phyloP scores from a whole-genome alignment of 805 yeast genomes.

The Suhomyces xylopsoci region DNA sequence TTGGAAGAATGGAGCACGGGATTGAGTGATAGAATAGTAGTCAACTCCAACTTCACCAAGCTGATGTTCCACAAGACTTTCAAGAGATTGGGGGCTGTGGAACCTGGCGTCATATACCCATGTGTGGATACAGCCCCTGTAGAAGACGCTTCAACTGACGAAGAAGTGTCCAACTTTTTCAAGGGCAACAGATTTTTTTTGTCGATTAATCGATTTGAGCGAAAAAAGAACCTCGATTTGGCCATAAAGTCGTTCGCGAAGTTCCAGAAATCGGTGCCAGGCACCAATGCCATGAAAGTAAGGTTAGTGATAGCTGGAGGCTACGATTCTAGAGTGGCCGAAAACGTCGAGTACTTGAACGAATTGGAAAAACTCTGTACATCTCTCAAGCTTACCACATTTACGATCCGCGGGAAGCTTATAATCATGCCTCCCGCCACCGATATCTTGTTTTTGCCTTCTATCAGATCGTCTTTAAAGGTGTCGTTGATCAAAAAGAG shows the following conservation, averaged over 20 bases:
- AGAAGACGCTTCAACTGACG: constrained; percentile 20
- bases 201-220: constrained; percentile 86
- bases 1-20: constrained; percentile 79
- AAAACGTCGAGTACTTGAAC: constrained; percentile 68
- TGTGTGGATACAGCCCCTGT: constrained; percentile 58
- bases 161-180: constrained; percentile 35
- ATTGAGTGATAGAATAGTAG: constrained; percentile 75
- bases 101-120: constrained; percentile 66
- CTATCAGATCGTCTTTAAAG: constrained; percentile 66
- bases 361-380: constrained; percentile 55
- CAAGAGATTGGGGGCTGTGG: constrained; percentile 27
- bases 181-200: constrained; percentile 46
- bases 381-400: constrained; percentile 38
- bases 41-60: constrained; percentile 83
- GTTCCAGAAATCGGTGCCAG: constrained; percentile 31
- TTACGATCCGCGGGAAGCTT: constrained; percentile 43
- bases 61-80: constrained; percentile 67
- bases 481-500: constrained; percentile 57
- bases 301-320: constrained; percentile 86
- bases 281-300: constrained; percentile 22
- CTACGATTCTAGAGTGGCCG: constrained; percentile 70
- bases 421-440: constrained; percentile 30
- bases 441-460: constrained; percentile 74
- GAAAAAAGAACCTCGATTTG: constrained; percentile 75
- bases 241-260: constrained; percentile 68